phyloP scores from a whole-genome alignment of 495 filamentous ascomycete species.

The Xylaria sp. region DNA sequence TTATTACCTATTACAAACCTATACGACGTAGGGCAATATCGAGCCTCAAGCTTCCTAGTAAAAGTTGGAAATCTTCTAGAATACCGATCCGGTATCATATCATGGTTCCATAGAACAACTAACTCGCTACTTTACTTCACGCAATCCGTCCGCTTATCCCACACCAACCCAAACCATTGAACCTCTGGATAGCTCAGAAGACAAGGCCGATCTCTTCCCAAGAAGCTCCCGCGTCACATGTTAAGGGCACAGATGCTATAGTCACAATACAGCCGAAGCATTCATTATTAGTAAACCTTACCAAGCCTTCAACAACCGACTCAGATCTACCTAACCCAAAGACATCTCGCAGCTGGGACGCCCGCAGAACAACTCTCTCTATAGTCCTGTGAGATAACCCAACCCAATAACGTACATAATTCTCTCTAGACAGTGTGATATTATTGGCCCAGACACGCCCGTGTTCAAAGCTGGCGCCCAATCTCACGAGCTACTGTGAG shows the following conservation, averaged over 20 bases:
- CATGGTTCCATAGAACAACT: not conserved
- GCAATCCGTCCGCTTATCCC: not conserved
- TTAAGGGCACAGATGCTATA: not conserved
- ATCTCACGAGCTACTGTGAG: not conserved
- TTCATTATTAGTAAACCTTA: slow-evolving; percentile 19
- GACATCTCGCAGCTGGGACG: slow-evolving; percentile 3
- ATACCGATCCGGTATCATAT: not conserved
- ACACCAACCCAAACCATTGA: not conserved
- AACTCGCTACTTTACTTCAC: not conserved
- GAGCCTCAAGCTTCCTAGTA: not conserved
- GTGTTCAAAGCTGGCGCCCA: not conserved
- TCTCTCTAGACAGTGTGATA: not conserved
- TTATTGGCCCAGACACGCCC: not conserved
- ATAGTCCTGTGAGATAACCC: not conserved
- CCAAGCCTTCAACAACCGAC: not conserved
- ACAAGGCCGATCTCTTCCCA: slow-evolving; percentile 3
- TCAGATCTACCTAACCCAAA: not conserved
- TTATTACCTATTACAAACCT: not conserved
- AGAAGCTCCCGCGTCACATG: slow-evolving; percentile 1
- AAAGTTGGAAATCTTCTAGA: not conserved
- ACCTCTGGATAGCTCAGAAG: not conserved
- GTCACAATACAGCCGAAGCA: not conserved
- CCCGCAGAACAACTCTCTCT: not conserved
- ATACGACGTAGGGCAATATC: not conserved
- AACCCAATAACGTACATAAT: not conserved